Evolutionary conservation across 2,329 filamentous ascomycete species (phyloP), one percentile per base, ranked within the genome.

Genomic region (Fonsecaea pedrosoi): DNA sequence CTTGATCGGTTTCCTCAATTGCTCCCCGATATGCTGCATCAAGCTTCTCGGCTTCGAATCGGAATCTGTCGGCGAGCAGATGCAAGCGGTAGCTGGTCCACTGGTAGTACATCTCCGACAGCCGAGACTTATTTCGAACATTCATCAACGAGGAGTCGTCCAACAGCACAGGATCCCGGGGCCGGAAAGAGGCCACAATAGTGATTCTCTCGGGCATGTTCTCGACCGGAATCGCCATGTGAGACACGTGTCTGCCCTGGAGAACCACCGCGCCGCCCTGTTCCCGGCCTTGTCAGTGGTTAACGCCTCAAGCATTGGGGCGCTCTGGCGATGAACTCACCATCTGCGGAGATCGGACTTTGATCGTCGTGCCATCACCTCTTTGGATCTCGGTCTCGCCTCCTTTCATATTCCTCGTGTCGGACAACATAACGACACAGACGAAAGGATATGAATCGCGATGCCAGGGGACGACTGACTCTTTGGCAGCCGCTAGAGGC

Each of bases 201-300:
- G 82, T 86, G 76, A 90, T 89, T 37, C 88, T 84, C 75, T 90
- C 88, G 30, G 82, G 82, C 3, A 81, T 81, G 18, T 86, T 86
- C 1, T 86, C 77, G 8, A 87, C 85, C 7, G 82, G 84, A 15
- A 89, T 81, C 1, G 88, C 88, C 62, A 86, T 83, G 74, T 90
- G 88, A 67, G 86, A 83, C 67, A 90, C 87, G 76, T 90, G 89
- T 18, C 88, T 82, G 12, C 88, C 88, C 74, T 90, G 88, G 45
- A 90, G 79, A 21, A 90, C 81, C 0, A 89, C 85, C 2, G 85
- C 87, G 56, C 82, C 86, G n/a, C 86, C 87, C 85, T 88, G 70
- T 42, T 8, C 25, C 34, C 48, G 8, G 40, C 32, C 25, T 7
- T 55, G 48, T 32, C 45, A 35, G 25, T 57, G 32, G 30, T 38